Conservation (phyloP, 2,329 filamentous ascomycete genomes). For the Pseudogymnoascus sp. region DNA sequence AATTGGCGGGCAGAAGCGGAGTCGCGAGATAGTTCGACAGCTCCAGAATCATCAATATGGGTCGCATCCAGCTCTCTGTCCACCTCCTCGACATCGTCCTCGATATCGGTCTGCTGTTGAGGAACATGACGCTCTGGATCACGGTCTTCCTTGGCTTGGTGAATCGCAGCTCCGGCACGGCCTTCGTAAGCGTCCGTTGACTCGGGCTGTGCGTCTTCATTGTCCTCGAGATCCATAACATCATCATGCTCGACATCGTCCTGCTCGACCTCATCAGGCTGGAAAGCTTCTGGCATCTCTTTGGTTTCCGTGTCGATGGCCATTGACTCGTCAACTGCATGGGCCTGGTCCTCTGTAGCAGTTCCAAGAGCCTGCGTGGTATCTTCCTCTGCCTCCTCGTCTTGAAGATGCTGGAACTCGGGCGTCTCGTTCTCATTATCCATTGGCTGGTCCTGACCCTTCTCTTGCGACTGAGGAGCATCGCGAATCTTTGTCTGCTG, state of each 20-base stretch:
- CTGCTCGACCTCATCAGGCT: constrained; percentile 34
- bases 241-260: constrained; percentile 40
- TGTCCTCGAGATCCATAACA: constrained; percentile 34
- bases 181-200: constrained; percentile 46
- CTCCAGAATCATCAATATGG: constrained; percentile 44
- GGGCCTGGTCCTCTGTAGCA: constrained; percentile 78
- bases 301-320: constrained; percentile 66
- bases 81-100: constrained; percentile 32
- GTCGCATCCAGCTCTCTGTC: constrained; percentile 61
- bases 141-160: constrained; percentile 36
- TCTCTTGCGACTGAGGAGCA: constrained; percentile 40
- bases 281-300: constrained; percentile 47
- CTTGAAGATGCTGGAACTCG: constrained; percentile 90
- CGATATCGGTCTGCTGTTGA: constrained; percentile 27
- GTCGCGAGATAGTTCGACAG: constrained; percentile 27
- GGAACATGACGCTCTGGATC: constrained; percentile 35
- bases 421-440: constrained; percentile 57
- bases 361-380: constrained; percentile 78
- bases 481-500: constrained; percentile 71
- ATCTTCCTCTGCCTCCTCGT: constrained; percentile 75
- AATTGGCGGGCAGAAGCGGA: constrained; percentile 58
- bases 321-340: constrained; percentile 80
- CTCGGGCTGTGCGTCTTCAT: constrained; percentile 34
- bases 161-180: constrained; percentile 51
- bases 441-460: constrained; percentile 23